Conservation (phyloP, 768 basidiomycete genomes). For the Boletus coccyginus region DNA sequence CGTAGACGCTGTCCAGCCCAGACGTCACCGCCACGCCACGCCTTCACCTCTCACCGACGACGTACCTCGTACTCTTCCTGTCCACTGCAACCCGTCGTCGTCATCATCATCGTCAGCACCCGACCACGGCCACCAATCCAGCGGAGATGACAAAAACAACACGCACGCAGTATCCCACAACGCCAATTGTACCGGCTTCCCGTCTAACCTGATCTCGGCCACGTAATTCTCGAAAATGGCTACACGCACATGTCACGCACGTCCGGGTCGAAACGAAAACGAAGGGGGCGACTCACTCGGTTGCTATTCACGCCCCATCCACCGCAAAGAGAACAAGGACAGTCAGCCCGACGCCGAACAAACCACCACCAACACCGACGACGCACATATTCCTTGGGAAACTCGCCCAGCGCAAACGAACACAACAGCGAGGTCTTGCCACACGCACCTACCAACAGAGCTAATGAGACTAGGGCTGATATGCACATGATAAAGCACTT, state of each 20-base stretch:
- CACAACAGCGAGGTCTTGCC: constrained; percentile 93
- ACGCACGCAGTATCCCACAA: constrained; percentile 99
- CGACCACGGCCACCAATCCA: too few relatives aligned
- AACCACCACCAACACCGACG: background rate
- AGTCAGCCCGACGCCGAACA: background rate
- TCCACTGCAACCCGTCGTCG: constrained; percentile 76
- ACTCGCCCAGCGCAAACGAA: constrained; percentile 92
- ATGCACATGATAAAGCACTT: constrained; percentile 30
- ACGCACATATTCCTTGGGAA: constrained; percentile 93
- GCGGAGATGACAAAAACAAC: background rate
- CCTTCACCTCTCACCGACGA: background rate
- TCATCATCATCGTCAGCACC: too few relatives aligned
- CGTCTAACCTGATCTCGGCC: constrained; percentile 95
- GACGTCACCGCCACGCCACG: background rate
- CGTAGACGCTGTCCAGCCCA: constrained; percentile 67
- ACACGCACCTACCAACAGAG: constrained; percentile 56
- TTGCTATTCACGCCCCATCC: constrained; percentile 33
- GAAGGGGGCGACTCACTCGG: constrained; percentile 37
- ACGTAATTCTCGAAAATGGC: constrained; percentile 99
- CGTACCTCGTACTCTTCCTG: constrained; percentile 97
- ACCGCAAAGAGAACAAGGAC: fast-evolving
- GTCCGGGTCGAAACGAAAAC: too few relatives aligned
- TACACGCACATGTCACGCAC: background rate
- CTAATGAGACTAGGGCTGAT: too few relatives aligned
- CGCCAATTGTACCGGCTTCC: constrained; percentile 95